Conservation (phyloP, 306 rosid genomes). For the Erythrophleum fordii region DNA sequence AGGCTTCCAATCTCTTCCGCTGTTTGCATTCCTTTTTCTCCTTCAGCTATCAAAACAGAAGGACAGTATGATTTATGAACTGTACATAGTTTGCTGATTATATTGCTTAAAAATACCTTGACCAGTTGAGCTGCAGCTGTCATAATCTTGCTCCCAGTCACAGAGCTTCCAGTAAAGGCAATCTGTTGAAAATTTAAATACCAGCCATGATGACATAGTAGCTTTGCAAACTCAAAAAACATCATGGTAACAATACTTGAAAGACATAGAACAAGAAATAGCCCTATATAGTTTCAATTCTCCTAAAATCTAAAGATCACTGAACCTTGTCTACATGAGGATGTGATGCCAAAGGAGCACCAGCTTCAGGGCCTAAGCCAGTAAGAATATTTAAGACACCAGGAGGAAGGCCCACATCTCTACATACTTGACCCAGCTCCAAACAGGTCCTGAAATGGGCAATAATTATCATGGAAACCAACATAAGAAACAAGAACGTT, state of each 20-base stretch:
- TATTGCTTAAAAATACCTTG: constrained; percentile 60
- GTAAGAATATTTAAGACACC: constrained; percentile 82
- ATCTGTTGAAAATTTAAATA: constrained; percentile 57
- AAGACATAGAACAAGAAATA: constrained; percentile 6
- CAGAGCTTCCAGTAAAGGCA: constrained; percentile 94
- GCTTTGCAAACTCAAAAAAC: constrained; percentile 25
- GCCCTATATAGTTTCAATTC: constrained; percentile 12
- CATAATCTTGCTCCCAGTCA: constrained; percentile 95
- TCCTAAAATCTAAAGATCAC: constrained; percentile 1
- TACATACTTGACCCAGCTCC: constrained; percentile 76
- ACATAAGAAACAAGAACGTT: constrained; percentile 3
- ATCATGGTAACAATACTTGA: background rate
- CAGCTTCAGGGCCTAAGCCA: constrained; percentile 94
- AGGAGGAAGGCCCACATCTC: constrained; percentile 77
- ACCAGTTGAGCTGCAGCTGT: constrained; percentile 83
- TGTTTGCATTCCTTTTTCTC: background rate
- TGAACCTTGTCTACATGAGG: constrained; percentile 92
- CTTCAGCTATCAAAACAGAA: constrained; percentile 13
- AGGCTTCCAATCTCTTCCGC: background rate
- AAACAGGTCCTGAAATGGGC: constrained; percentile 62
- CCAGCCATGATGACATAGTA: constrained; percentile 12
- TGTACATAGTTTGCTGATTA: constrained; percentile 20
- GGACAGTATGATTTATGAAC: background rate
- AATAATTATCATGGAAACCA: constrained; percentile 22
- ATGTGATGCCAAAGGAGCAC: constrained; percentile 94